A percentile compares a stretch with the other conserved stretches of the same genome.
Evolutionary conservation across 2,329 filamentous ascomycete species (phyloP).

Genomic region (Pestalotiopsis fici): DNA sequence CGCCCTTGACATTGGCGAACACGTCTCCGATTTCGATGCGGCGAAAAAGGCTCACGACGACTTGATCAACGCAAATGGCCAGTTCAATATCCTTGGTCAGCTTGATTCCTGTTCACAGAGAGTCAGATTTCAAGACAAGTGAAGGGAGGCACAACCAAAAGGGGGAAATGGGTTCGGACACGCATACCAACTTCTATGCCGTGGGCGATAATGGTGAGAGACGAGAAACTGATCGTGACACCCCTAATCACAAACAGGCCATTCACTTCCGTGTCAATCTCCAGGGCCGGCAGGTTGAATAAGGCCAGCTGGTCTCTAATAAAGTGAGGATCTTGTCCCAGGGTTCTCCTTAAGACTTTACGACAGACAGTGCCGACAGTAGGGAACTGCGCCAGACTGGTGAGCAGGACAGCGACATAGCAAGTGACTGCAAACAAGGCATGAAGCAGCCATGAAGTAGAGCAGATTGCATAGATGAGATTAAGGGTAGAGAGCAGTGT

Average conservation of each 20-base stretch:
- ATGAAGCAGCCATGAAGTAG: conserved; percentile 54
- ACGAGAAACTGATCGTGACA: conserved; percentile 50
- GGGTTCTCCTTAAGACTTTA: conserved; percentile 25
- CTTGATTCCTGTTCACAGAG: conserved; percentile 41
- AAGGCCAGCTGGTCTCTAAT: conserved; percentile 50
- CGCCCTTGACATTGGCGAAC: conserved; percentile 55
- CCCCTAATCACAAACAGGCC: conserved; percentile 54
- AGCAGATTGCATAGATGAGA: conserved; percentile 43
- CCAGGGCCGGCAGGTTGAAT: conserved; percentile 44
- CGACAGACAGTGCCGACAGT: not conserved
- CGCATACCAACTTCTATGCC: conserved; percentile 44
- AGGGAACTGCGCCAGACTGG: conserved; percentile 46
- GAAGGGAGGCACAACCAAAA: not conserved
- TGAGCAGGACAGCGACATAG: conserved; percentile 41
- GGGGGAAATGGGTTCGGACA: not conserved
- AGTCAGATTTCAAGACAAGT: not conserved
- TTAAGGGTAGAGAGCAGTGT: conserved; percentile 46
- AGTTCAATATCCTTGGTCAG: conserved; percentile 53
- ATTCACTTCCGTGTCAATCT: conserved; percentile 55
- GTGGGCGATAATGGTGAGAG: conserved; percentile 49
- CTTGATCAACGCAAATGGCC: conserved; percentile 49
- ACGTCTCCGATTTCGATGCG: conserved; percentile 52
- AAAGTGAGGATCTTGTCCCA: conserved; percentile 46
- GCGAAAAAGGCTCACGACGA: conserved; percentile 47
- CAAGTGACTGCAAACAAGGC: conserved; percentile 40